Base-by-base conservation (phyloP, 345 rosid genomes). In the Barbarea vulgaris region DNA sequence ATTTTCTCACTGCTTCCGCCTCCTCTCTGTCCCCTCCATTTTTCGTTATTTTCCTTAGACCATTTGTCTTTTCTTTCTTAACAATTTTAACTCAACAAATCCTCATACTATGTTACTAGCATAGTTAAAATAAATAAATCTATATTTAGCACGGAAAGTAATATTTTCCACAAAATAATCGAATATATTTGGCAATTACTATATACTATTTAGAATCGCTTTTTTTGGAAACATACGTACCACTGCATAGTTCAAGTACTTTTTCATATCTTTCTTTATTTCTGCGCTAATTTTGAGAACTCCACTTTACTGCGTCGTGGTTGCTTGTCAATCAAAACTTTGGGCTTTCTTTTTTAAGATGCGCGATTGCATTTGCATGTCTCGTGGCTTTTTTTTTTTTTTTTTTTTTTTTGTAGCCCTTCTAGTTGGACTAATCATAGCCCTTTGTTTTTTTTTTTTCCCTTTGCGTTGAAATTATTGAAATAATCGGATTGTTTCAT, bases 351-450 rank as follows among this genome's bases (percentile, higher is more conserved):
- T 77, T 77, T 69, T 53, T 15, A 76, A 68, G 48, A 68, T 69
- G 79, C 79, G 79, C 64, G 80, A 70, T 64, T 63, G 71, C 71
- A 64, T 64, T 77, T 70, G 67, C 72, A 63, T 77, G 80, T 77
- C 80, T 64, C 80, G 60, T 77, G 80, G 71, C 76, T 64, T 37
- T 62, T 55, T 31, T 17, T 11, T 34, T 33, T 19, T 17, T 11
- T 34, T 33, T 64, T 37, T 62, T 55, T 31, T 17, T 11, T 34
- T 33, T 19, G 27, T 47, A 77, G 72, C 66, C 76, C 60, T 72
- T 77, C 71, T 77, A 55, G 67, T 47, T 70, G 72, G 67, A 64
- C 80, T 70, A 47, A 77, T 77, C 76, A 77, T 77, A 70, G 76
- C 80, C 60, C 56, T 64, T 56, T 63, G 27, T 63, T 41, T 31